Percentiles rank a stretch among this genome's conserved stretches.
Evolutionary conservation across 768 basidiomycete genomes (phyloP).

Genomic region (Podaxis mareebaensis): DNA sequence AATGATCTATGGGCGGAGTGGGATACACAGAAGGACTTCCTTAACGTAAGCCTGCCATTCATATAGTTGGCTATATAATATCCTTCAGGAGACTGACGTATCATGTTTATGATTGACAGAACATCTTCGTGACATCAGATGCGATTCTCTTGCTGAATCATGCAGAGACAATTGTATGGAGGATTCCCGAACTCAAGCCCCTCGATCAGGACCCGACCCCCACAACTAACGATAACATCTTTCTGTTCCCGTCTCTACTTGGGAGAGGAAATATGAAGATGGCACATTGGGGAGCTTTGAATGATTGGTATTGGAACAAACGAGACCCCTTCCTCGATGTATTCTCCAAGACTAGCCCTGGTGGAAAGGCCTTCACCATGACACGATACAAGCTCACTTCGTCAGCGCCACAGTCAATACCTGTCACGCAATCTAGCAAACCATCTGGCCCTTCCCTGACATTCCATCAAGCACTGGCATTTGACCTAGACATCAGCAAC

Average conservation of each 20-base stretch:
- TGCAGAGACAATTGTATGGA: slow-evolving; percentile 9
- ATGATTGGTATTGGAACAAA: slow-evolving; percentile 11
- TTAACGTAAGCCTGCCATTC: not conserved
- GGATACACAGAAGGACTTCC: slow-evolving; percentile 9
- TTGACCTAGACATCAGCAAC: not conserved
- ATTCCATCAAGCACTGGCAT: not conserved
- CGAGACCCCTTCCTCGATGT: not conserved
- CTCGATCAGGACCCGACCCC: not conserved
- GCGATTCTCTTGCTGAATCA: slow-evolving; percentile 1
- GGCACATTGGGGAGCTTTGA: not conserved
- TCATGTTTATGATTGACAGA: not conserved
- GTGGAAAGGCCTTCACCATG: not conserved
- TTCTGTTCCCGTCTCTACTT: not conserved
- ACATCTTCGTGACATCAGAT: slow-evolving; percentile 3
- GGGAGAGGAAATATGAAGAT: not conserved
- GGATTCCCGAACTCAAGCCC: slow-evolving; percentile 9
- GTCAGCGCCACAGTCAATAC: not conserved
- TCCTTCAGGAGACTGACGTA: not conserved
- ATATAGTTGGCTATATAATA: not conserved
- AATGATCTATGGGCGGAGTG: slow-evolving; percentile 4
- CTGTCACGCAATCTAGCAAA: not conserved
- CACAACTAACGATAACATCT: not conserved
- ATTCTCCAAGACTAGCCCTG: not conserved
- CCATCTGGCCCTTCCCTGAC: not conserved
- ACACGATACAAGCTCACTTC: not conserved